phyloP scores from a whole-genome alignment of 441 rosid species.

The Adansonia grandidieri region DNA sequence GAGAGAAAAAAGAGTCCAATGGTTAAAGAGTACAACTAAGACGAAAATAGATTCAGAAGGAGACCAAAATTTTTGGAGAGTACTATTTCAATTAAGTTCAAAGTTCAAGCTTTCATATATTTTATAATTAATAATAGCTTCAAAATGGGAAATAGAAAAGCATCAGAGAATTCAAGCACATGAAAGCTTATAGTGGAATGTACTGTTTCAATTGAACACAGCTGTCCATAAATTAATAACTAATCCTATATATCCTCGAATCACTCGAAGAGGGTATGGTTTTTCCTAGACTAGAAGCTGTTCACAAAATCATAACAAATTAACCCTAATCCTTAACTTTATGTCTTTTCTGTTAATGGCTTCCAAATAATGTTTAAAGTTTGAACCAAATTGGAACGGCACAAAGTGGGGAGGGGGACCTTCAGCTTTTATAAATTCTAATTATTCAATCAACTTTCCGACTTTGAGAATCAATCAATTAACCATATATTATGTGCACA shows the following conservation, averaged over 20 bases:
- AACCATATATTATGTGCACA: neutral
- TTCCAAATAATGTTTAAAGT: neutral
- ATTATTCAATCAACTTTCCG: constrained; percentile 4
- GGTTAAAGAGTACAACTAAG: too few relatives aligned
- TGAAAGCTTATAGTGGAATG: neutral
- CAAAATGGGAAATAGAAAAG: neutral
- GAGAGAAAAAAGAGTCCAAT: too few relatives aligned
- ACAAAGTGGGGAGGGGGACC: neutral
- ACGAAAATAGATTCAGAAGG: too few relatives aligned
- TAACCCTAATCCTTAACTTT: neutral
- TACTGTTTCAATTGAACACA: neutral
- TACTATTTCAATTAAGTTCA: neutral
- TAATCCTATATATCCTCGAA: neutral
- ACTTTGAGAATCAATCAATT: neutral
- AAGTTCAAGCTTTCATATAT: neutral
- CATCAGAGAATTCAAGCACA: neutral
- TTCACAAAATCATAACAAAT: neutral
- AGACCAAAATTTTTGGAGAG: too few relatives aligned
- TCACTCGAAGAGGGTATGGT: neutral
- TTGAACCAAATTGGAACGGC: neutral
- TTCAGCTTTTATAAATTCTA: constrained; percentile 10
- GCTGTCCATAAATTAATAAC: neutral
- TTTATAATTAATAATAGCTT: neutral
- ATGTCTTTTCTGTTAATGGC: neutral
- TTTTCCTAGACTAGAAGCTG: neutral